Percentiles rank a stretch among this genome's conserved stretches.
phyloP scores from a whole-genome alignment of 176 grass and related monocot species.

The Guadua angustifolia region DNA sequence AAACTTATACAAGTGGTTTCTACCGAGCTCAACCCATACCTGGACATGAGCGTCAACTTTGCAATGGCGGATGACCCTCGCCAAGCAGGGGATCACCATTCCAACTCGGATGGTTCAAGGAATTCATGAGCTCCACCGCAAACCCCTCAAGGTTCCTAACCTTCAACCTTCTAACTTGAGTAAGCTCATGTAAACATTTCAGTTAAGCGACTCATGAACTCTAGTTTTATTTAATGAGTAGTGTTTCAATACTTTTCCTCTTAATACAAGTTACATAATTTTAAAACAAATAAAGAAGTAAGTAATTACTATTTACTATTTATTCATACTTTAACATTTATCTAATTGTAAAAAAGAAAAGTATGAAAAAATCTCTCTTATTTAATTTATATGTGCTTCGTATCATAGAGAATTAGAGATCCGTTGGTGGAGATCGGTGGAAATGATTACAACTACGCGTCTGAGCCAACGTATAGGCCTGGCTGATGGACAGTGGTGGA shows the following conservation, averaged over 20 bases:
- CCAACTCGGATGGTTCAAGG: constrained; percentile 48
- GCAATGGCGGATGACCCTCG: constrained; percentile 28
- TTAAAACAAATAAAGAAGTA: too few species aligned
- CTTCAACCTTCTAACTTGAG: not conserved
- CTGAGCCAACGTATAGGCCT: constrained; percentile 53
- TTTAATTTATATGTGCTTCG: not conserved
- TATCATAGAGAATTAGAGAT: constrained; percentile 17
- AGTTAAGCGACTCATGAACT: not conserved
- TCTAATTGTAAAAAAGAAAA: too few species aligned
- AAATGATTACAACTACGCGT: constrained; percentile 88
- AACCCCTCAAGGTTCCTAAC: not conserved
- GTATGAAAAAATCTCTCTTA: too few species aligned
- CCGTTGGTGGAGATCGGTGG: constrained; percentile 68
- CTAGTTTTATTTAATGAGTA: not conserved
- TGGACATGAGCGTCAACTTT: constrained; percentile 51
- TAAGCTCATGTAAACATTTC: too few species aligned
- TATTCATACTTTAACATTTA: too few species aligned
- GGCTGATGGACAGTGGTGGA: not conserved
- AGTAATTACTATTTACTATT: too few species aligned
- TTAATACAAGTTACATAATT: too few species aligned
- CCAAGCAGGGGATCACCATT: constrained; percentile 14
- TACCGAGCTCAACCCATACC: constrained; percentile 61
- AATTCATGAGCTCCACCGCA: constrained; percentile 31
- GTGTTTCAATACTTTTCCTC: too few species aligned
- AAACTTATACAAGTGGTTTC: too few species aligned